These are phyloP conservation scores for Thielaviopsis musarum DNA, from an alignment of 2,329 filamentous ascomycete genomes.

Conservation along the genomic window DNA sequence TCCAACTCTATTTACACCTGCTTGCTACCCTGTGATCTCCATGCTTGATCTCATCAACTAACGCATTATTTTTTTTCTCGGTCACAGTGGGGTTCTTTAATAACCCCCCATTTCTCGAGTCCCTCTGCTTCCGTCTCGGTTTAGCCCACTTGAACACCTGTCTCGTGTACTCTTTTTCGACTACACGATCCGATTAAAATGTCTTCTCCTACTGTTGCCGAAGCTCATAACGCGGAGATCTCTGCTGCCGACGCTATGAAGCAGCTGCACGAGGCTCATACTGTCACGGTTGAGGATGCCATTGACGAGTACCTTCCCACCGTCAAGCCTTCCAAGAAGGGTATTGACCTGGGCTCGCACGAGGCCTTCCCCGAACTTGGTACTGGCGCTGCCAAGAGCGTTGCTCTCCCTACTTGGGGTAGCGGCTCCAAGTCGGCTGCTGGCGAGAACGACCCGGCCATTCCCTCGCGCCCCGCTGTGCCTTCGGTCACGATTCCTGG, in stretches of 20 bases:
- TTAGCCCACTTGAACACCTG: constrained; percentile 9
- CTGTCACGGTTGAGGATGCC: constrained; percentile 44
- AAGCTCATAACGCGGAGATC: constrained; percentile 66
- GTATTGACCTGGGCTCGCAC: constrained; percentile 69
- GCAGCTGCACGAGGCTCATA: constrained; percentile 29
- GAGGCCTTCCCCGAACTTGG: constrained; percentile 69
- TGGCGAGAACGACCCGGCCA: not conserved
- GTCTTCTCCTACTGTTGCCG: constrained; percentile 47
- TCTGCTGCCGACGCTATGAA: constrained; percentile 26
- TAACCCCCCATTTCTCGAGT: constrained; percentile 4
- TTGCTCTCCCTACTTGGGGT: constrained; percentile 10
- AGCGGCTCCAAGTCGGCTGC: not conserved
- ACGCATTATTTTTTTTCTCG: not conserved
- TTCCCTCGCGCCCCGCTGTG: not conserved
- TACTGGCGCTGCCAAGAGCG: constrained; percentile 3
- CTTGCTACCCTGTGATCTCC: not conserved
- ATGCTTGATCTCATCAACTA: not conserved
- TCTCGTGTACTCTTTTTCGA: constrained; percentile 10
- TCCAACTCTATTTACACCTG: not conserved
- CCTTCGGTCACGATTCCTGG: constrained; percentile 53
- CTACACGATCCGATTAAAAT: constrained; percentile 28
- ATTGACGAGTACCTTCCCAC: constrained; percentile 49
- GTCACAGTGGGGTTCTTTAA: constrained; percentile 6
- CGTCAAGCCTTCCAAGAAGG: constrained; percentile 21
- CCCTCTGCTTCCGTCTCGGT: constrained; percentile 7